Percentiles rank a stretch among this genome's conserved stretches.
Evolutionary conservation across 306 rosid species (phyloP).

Genomic region (Cucurbita pepo): DNA sequence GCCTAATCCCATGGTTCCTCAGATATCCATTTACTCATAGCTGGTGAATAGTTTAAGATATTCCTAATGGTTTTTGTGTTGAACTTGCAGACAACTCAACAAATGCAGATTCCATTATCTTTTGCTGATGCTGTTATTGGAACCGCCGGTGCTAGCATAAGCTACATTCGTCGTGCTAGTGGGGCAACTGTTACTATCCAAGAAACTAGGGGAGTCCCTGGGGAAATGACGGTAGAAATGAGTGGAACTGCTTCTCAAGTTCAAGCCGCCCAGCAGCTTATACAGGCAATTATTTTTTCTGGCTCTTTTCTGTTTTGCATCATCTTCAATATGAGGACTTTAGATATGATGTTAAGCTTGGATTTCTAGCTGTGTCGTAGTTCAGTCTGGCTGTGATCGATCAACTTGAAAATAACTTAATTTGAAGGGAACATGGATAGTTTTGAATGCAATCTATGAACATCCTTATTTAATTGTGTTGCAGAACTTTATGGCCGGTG

Average conservation of each 20-base stretch:
- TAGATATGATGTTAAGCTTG: neutral
- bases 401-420: neutral
- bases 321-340: neutral
- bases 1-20: neutral
- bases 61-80: constrained; percentile 6
- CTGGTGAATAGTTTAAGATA: neutral
- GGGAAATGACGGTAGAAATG: constrained; percentile 97
- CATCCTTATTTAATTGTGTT: neutral
- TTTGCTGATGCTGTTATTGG: constrained; percentile 98
- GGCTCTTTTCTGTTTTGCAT: constrained; percentile 1
- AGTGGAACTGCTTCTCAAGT: constrained; percentile 92
- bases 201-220: constrained; percentile 95
- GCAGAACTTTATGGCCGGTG: constrained; percentile 97
- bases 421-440: neutral
- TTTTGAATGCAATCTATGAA: neutral
- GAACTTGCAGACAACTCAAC: constrained; percentile 58
- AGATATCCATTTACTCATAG: neutral
- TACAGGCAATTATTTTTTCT: constrained; percentile 48
- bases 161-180: constrained; percentile 92
- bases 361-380: neutral
- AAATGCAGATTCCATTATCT: constrained; percentile 88
- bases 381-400: neutral
- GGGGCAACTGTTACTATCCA: constrained; percentile 93
- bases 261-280: constrained; percentile 91
- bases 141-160: constrained; percentile 82